Evolutionary conservation across 768 basidiomycete species (phyloP).

Genomic region (Mycena indigotica): DNA sequence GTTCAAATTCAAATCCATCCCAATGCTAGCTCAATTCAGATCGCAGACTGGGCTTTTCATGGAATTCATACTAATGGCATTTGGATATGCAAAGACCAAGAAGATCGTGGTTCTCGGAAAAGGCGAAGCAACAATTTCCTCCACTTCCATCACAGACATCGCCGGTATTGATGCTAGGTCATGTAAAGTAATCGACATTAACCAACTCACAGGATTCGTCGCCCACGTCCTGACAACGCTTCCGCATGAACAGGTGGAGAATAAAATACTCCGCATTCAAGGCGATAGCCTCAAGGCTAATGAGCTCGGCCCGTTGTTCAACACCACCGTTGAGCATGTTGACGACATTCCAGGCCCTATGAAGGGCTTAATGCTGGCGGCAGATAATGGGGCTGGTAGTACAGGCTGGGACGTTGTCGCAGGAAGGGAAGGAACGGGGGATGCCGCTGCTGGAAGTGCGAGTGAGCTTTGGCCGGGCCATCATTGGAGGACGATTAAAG

Average conservation of each 20-base stretch:
- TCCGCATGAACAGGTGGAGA: background rate
- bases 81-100: conserved; percentile 27
- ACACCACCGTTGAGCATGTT: conserved; percentile 18
- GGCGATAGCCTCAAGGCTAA: background rate
- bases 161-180: conserved; percentile 27
- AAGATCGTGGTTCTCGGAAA: conserved; percentile 34
- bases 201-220: background rate
- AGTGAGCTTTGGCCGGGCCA: conserved; percentile 27
- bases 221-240: conserved; percentile 1
- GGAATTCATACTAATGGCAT: conserved; percentile 32
- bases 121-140: conserved; percentile 31
- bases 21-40: background rate
- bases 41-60: conserved; percentile 37
- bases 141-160: conserved; percentile 36
- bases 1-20: conserved; percentile 5
- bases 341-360: conserved; percentile 9
- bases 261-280: conserved; percentile 2
- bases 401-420: conserved; percentile 20
- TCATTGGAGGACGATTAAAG: conserved; percentile 26
- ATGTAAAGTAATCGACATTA: background rate
- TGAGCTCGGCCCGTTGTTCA: background rate
- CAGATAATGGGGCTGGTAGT: conserved; percentile 18
- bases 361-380: background rate
- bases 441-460: conserved; percentile 20
- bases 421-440: conserved; percentile 15